Evolutionary conservation across 2,329 filamentous ascomycete genomes (phyloP).

Genomic region (Colletotrichum graminicola): DNA sequence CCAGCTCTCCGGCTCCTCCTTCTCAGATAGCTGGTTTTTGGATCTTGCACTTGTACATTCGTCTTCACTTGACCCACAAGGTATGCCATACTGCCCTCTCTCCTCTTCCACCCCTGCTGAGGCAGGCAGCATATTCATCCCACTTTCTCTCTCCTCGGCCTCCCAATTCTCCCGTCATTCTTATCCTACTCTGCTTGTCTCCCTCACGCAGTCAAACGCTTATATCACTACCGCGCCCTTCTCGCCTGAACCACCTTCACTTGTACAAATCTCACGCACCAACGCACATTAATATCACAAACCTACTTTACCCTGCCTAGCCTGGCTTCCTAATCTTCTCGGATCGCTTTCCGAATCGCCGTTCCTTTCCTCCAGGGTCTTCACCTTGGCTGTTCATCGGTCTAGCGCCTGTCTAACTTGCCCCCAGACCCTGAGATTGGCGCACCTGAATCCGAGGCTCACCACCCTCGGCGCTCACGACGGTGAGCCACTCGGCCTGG

Average conservation of each 20-base stretch:
- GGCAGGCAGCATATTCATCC: not conserved
- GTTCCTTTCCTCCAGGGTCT: not conserved
- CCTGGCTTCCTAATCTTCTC: slow-evolving; percentile 3
- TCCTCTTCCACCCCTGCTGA: not conserved
- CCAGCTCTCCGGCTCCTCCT: slow-evolving; percentile 5
- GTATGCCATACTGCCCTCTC: not conserved
- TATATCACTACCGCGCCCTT: slow-evolving; percentile 3
- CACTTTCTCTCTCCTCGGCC: not conserved
- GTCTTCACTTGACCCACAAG: slow-evolving; percentile 2
- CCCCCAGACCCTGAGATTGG: slow-evolving; percentile 26
- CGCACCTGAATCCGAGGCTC: slow-evolving; percentile 35
- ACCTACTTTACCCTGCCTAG: not conserved
- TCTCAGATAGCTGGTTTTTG: slow-evolving; percentile 6
- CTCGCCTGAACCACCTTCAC: not conserved
- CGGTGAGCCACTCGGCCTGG: slow-evolving; percentile 27
- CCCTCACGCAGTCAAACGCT: slow-evolving; percentile 12
- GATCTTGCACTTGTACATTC: not conserved
- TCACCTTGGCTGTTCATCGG: not conserved
- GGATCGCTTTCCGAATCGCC: slow-evolving; percentile 5
- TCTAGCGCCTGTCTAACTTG: slow-evolving; percentile 27
- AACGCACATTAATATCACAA: not conserved
- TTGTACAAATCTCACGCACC: slow-evolving; percentile 1
- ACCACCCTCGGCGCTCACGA: slow-evolving; percentile 6
- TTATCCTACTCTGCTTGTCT: not conserved
- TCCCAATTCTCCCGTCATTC: not conserved